phyloP scores from a whole-genome alignment of 129 eudicot genomes.

The Apium graveolens region DNA sequence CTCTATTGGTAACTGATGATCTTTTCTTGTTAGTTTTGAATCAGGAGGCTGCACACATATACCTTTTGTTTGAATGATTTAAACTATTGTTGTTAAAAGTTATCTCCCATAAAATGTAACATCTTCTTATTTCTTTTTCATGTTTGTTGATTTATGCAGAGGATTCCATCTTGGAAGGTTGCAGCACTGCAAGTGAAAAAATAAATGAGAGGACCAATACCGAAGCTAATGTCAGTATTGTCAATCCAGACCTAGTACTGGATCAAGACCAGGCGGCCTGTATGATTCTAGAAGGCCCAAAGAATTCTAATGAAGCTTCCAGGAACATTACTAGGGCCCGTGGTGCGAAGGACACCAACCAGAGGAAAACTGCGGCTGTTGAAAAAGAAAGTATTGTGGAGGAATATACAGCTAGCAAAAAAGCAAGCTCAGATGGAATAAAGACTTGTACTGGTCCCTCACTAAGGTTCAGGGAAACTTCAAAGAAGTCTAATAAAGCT shows the following conservation, averaged over 20 bases:
- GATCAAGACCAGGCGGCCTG: neutral
- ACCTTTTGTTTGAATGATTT: too few species aligned
- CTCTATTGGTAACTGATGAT: neutral
- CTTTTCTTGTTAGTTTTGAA: too few species aligned
- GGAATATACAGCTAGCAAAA: neutral
- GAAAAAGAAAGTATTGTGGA: neutral
- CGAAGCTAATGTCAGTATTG: conserved; percentile 2
- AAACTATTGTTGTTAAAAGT: too few species aligned
- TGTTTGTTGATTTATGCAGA: too few species aligned
- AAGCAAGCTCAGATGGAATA: neutral
- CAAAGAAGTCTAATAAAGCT: conserved; percentile 13
- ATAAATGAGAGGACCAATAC: neutral
- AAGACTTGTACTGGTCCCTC: neutral
- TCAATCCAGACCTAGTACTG: conserved; percentile 5
- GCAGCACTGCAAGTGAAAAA: neutral
- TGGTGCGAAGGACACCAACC: conserved; percentile 3
- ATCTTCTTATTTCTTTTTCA: too few species aligned
- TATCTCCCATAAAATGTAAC: too few species aligned
- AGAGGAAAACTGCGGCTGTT: neutral
- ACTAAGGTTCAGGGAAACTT: conserved; percentile 11
- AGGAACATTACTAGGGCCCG: neutral
- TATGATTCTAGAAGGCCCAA: conserved; percentile 9
- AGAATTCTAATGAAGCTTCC: conserved; percentile 9
- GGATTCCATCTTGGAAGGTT: too few species aligned
- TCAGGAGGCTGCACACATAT: too few species aligned